Conservation (phyloP, 2,329 filamentous ascomycete genomes). For the Diaporthe vexans region DNA sequence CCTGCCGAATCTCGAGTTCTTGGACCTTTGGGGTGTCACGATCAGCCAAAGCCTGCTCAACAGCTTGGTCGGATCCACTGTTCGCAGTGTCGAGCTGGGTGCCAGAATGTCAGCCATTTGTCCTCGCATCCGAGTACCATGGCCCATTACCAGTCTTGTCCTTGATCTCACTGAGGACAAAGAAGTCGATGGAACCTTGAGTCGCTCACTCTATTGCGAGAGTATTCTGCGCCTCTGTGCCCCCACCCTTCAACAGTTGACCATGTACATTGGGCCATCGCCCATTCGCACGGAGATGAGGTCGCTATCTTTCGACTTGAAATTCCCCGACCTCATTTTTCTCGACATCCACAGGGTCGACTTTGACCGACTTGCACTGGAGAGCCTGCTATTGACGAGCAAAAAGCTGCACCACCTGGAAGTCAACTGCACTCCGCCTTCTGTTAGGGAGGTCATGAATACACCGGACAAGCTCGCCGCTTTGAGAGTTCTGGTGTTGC, state of each 20-base stretch:
- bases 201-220: not conserved
- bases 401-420: not conserved
- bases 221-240: not conserved
- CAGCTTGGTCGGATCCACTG: not conserved
- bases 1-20: not conserved
- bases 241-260: not conserved
- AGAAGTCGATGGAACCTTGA: too few species aligned
- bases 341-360: not conserved
- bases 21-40: not conserved
- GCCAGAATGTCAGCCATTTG: not conserved
- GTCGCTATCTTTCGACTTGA: not conserved
- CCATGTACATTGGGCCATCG: too few species aligned
- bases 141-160: not conserved
- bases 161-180: not conserved
- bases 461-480: not conserved
- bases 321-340: not conserved
- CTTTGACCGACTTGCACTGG: not conserved
- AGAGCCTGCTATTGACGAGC: not conserved
- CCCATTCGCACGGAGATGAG: rapidly evolving
- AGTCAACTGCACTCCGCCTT: not conserved
- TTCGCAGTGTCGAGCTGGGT: too few species aligned
- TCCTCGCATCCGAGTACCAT: not conserved
- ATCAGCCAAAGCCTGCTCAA: not conserved
- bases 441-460: not conserved
- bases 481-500: not conserved